Percentiles rank a stretch among this genome's conserved stretches.
These are phyloP conservation scores for Camelina neglecta DNA, from an alignment of 345 rosid species.

Conservation along the genomic window DNA sequence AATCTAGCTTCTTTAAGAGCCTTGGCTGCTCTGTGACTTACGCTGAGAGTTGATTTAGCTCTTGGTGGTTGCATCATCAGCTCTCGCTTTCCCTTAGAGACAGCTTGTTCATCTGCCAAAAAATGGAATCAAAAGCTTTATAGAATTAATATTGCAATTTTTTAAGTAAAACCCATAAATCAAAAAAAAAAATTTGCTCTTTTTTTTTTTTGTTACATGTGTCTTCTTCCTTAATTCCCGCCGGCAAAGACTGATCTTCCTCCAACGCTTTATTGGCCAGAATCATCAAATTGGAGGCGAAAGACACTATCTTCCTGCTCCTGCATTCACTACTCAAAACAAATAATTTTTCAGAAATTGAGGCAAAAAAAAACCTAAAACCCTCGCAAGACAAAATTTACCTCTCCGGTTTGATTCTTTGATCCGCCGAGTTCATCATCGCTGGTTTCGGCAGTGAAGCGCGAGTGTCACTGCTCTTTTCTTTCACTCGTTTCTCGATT, in stretches of 20 bases:
- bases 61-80: neutral
- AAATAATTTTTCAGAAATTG: neutral
- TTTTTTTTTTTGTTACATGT: no score
- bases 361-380: neutral
- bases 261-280: conserved; percentile 1
- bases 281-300: neutral
- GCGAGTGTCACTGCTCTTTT: neutral
- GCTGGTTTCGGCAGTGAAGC: neutral
- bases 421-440: neutral
- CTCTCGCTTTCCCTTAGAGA: neutral
- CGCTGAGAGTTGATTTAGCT: neutral
- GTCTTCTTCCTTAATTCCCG: no score
- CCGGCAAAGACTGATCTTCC: neutral
- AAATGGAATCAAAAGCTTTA: neutral
- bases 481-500: neutral
- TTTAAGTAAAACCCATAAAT: no score
- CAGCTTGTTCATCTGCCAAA: conserved; percentile 1
- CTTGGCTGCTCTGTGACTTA: no score
- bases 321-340: neutral
- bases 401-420: conserved; percentile 13
- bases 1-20: neutral
- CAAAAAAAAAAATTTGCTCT: no score
- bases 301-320: conserved; percentile 15
- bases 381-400: neutral
- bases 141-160: neutral